A percentile compares a stretch with the other conserved stretches of the same genome.
phyloP scores from a whole-genome alignment of 441 rosid species.

The Adansonia rubrostipa region DNA sequence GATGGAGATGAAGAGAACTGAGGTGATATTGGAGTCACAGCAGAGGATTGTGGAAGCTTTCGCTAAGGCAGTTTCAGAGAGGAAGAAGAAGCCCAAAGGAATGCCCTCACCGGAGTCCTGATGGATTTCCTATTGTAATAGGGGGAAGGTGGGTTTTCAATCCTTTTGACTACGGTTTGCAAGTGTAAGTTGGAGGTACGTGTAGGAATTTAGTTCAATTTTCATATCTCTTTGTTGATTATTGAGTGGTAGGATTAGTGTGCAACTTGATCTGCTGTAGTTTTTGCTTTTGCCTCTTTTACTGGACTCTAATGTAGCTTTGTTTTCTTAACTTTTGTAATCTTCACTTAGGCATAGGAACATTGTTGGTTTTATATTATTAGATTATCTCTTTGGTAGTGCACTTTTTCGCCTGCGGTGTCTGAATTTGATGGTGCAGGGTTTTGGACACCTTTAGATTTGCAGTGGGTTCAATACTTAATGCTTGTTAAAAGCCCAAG shows the following conservation, averaged over 20 bases:
- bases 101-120: constrained; percentile 44
- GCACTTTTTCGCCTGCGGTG: too few relatives aligned
- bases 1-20: constrained; percentile 85
- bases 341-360: background rate
- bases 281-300: background rate
- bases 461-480: background rate
- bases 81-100: constrained; percentile 63
- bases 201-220: constrained; percentile 14
- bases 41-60: constrained; percentile 78
- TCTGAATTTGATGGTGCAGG: too few relatives aligned
- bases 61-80: constrained; percentile 65
- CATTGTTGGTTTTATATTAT: background rate
- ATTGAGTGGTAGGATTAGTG: background rate
- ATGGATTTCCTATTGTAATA: background rate
- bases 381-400: too few relatives aligned
- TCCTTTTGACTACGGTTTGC: constrained; percentile 17
- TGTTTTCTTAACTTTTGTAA: background rate
- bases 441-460: too few relatives aligned
- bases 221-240: background rate
- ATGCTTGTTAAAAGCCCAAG: background rate
- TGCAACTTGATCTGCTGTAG: constrained; percentile 21
- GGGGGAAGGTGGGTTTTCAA: background rate
- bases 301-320: background rate
- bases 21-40: constrained; percentile 86
- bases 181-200: constrained; percentile 23